A percentile compares a stretch with the other conserved stretches of the same genome.
Evolutionary conservation across 148 eudicot genomes (phyloP).

Genomic region (Linanthus parryae): DNA sequence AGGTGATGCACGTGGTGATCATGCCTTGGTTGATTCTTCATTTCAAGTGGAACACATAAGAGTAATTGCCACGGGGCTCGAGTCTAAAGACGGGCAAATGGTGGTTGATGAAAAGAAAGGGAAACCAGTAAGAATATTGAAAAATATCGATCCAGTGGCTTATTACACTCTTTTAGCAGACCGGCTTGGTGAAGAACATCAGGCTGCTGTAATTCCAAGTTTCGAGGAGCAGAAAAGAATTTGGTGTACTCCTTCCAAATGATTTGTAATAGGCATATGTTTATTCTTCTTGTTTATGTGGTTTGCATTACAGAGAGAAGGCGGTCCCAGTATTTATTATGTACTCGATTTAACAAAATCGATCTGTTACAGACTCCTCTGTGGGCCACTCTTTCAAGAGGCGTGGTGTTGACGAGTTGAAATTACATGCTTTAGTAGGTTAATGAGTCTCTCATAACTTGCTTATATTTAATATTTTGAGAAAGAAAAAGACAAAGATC

Average conservation of each 20-base stretch:
- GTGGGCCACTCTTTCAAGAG: too few relatives aligned
- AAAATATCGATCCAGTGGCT: slow-evolving; percentile 35
- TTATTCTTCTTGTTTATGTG: too few relatives aligned
- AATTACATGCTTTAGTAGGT: too few relatives aligned
- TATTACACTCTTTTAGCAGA: slow-evolving; percentile 46
- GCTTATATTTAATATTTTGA: too few relatives aligned
- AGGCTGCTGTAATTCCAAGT: slow-evolving; percentile 64
- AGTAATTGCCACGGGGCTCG: slow-evolving; percentile 44
- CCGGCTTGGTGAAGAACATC: slow-evolving; percentile 53
- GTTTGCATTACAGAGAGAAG: too few relatives aligned
- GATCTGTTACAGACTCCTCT: too few relatives aligned
- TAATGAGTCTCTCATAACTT: too few relatives aligned
- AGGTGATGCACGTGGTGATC: slow-evolving; percentile 30
- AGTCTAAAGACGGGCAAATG: slow-evolving; percentile 57
- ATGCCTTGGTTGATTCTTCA: slow-evolving; percentile 20
- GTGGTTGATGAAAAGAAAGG: slow-evolving; percentile 37
- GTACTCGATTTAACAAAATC: too few relatives aligned
- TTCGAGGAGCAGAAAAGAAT: slow-evolving; percentile 41
- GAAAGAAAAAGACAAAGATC: too few relatives aligned
- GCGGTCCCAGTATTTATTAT: too few relatives aligned
- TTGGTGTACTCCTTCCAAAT: slow-evolving; percentile 31
- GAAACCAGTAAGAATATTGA: slow-evolving; percentile 36
- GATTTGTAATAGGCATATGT: too few relatives aligned
- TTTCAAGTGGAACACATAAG: slow-evolving; percentile 29
- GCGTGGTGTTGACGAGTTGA: too few relatives aligned